Evolutionary conservation across 441 rosid species (phyloP), one percentile per base, ranked within the genome.

Genomic region (Mallotus repandus): DNA sequence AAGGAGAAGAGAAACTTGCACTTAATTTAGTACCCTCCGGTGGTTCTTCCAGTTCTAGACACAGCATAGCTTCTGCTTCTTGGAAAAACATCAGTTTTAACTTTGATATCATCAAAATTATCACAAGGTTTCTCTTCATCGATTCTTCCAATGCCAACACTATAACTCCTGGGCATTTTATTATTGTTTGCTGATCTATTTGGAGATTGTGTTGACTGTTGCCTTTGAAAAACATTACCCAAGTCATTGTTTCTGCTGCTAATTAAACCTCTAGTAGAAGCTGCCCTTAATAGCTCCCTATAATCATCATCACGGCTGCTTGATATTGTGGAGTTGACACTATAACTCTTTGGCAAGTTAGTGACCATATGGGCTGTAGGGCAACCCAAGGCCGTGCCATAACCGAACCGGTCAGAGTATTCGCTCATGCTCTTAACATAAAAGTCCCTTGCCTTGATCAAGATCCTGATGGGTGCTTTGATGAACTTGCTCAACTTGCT

Each of bases 111-210:
- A 21, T 81, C 88, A 14, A 70, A 85, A 71, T 89, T 87, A 16
- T 87, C 86, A 69, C 87, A 84, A 15, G 86, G 69, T 64, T 77
- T 73, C 46, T 91, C 98, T 75, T 94, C 98, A 70, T 90, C 96
- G 21, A 94, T 94, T 78, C 87, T 85, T 72, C 89, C 94, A 55
- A 91, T 83, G 29, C 80, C 91, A 66, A 83, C 73, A 72, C 88
- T 89, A 4, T 35, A 61, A 72, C 89, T 88, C 71, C 94, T 84
- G 0, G 82, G 77, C 63, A 85, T 66, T 18, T 74, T 79, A 52
- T 45, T 59, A 11, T 21, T 52, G 50, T 12, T 65, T 19, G 46
- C 25, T 5, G 18, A 4, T 3, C 12, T 48, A 13, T 21, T 38
- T 19, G 76, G 60, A 54, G 68, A 70, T 50, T 50, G 56, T 62